A percentile compares a stretch with the other conserved stretches of the same genome.
These are phyloP conservation scores for Naganishia onofrii DNA, from an alignment of 768 basidiomycete species.

Conservation along the genomic window DNA sequence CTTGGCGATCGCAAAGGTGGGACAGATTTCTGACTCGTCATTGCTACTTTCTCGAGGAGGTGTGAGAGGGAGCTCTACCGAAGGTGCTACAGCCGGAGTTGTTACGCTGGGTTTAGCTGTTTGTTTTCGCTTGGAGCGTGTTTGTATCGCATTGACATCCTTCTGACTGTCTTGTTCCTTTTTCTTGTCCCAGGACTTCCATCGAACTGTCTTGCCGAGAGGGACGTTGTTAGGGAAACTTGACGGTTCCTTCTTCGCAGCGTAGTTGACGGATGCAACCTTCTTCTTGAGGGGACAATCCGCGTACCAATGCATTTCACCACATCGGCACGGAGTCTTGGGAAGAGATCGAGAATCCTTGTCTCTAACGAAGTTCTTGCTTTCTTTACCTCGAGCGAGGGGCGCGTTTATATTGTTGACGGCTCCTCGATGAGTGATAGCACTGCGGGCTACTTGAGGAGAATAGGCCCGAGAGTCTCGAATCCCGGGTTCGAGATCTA, in stretches of 20 bases:
- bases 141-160: no score
- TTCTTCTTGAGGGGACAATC: neutral
- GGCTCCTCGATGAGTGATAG: neutral
- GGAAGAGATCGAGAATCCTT: neutral
- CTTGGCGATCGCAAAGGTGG: neutral
- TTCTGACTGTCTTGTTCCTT: neutral
- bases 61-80: no score
- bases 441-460: neutral
- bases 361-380: neutral
- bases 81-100: no score
- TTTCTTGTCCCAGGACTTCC: neutral
- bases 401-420: neutral
- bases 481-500: constrained; percentile 22
- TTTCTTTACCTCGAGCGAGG: neutral
- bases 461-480: neutral
- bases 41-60: no score
- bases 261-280: neutral
- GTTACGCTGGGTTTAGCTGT: no score
- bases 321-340: neutral
- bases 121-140: no score
- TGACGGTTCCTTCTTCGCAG: neutral
- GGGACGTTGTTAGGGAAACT: neutral
- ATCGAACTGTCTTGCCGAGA: neutral
- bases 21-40: no score
- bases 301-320: neutral